A percentile compares a stretch with the other conserved stretches of the same genome.
phyloP scores from a whole-genome alignment of 2,329 filamentous ascomycete species.

The Geosmithia flava region DNA sequence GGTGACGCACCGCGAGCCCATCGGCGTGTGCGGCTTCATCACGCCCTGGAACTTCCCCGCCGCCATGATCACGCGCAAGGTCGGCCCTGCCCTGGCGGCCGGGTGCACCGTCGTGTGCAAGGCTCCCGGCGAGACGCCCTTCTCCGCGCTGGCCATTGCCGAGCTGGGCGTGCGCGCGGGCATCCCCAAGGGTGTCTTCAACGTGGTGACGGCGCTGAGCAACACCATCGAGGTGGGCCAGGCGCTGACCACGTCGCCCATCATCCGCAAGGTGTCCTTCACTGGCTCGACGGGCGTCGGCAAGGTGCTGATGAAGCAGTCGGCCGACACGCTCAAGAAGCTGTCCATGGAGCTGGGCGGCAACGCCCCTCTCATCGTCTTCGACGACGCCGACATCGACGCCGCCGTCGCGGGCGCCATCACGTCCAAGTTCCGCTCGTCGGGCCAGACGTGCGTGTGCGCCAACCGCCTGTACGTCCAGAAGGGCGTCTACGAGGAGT shows the following conservation, averaged over 20 bases:
- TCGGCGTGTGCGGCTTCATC: slow-evolving; percentile 73
- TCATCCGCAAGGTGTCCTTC: slow-evolving; percentile 83
- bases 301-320: slow-evolving; percentile 79
- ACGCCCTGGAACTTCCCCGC: slow-evolving; percentile 86
- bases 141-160: slow-evolving; percentile 76
- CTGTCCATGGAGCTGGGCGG: slow-evolving; percentile 83
- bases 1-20: slow-evolving; percentile 68
- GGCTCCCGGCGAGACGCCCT: slow-evolving; percentile 83
- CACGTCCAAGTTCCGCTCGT: slow-evolving; percentile 82
- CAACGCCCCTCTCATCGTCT: slow-evolving; percentile 93
- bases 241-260: slow-evolving; percentile 57
- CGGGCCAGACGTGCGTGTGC: slow-evolving; percentile 91
- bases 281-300: slow-evolving; percentile 66
- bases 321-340: slow-evolving; percentile 70
- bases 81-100: slow-evolving; percentile 70
- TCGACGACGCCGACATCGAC: slow-evolving; percentile 88
- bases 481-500: slow-evolving; percentile 63
- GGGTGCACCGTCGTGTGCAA: slow-evolving; percentile 93
- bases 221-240: slow-evolving; percentile 75
- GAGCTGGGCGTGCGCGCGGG: slow-evolving; percentile 80
- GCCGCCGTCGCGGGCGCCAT: slow-evolving; percentile 73
- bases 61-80: slow-evolving; percentile 62
- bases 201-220: slow-evolving; percentile 67
- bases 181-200: slow-evolving; percentile 81
- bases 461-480: slow-evolving; percentile 78